Evolutionary conservation across 75 land plant species (phyloP).

Genomic region (Pinus taeda): DNA sequence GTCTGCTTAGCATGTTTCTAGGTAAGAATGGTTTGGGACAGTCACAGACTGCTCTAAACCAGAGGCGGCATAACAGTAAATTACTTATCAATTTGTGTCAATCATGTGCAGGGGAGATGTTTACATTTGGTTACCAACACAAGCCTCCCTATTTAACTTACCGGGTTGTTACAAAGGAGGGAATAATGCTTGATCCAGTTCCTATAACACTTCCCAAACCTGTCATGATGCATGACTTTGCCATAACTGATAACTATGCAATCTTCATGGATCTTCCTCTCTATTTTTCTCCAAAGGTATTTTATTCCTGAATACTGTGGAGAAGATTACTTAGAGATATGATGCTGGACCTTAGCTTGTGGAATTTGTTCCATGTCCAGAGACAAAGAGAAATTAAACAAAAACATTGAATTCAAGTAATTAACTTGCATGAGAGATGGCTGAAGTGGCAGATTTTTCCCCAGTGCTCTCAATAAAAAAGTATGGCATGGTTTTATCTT

Average conservation of each 20-base stretch:
- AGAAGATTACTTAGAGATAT: no score
- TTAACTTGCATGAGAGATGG: neutral
- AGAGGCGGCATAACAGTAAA: neutral
- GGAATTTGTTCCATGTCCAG: neutral
- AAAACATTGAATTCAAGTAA: neutral
- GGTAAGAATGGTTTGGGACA: neutral
- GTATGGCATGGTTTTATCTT: neutral
- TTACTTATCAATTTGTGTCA: conserved; percentile 9
- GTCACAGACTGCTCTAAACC: neutral
- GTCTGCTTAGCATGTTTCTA: neutral
- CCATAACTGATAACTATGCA: conserved; percentile 96
- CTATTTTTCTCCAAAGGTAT: conserved; percentile 75
- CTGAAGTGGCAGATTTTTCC: neutral
- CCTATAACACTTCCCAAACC: conserved; percentile 82
- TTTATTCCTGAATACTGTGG: neutral
- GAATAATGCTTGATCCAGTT: conserved; percentile 86
- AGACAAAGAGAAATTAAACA: neutral
- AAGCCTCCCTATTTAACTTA: conserved; percentile 69
- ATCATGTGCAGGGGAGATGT: conserved; percentile 83
- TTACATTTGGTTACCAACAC: conserved; percentile 78
- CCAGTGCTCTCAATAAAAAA: neutral
- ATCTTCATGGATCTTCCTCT: conserved; percentile 96
- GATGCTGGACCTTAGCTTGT: neutral
- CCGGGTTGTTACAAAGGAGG: conserved; percentile 87
- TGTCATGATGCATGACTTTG: conserved; percentile 98